Conservation (phyloP, 495 filamentous ascomycete genomes). For the Podospora pseudopauciseta region DNA sequence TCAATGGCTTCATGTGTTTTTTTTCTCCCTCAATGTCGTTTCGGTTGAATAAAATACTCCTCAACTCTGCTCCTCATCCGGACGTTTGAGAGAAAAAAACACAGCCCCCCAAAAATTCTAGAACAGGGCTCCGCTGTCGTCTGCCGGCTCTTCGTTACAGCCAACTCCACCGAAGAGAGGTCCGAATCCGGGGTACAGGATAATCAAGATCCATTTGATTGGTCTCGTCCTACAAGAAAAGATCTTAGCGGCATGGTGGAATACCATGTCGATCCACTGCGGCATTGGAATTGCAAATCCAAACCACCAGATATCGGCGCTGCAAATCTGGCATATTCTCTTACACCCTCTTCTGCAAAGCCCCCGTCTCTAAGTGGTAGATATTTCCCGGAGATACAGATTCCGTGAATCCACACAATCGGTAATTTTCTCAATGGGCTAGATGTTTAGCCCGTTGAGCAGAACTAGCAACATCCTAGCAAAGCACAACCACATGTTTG, state of each 20-base stretch:
- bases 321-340: not conserved
- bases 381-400: not conserved
- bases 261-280: not conserved
- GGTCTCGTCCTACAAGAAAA: slow-evolving; percentile 6
- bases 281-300: not conserved
- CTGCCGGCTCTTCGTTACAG: not conserved
- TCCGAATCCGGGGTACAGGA: slow-evolving; percentile 4
- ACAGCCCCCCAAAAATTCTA: too few relatives aligned
- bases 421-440: not conserved
- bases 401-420: not conserved
- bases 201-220: slow-evolving; percentile 20
- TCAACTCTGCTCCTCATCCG: not conserved
- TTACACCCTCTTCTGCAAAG: not conserved
- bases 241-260: not conserved
- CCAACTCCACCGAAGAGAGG: slow-evolving; percentile 3
- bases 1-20: not conserved
- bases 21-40: not conserved
- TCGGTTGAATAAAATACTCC: not conserved
- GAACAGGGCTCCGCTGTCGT: not conserved
- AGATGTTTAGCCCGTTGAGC: not conserved
- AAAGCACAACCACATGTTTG: not conserved
- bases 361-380: not conserved
- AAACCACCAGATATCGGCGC: not conserved
- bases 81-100: not conserved
- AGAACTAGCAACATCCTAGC: not conserved